phyloP scores from a whole-genome alignment of 2,329 filamentous ascomycete species.

The Penicillium sp. region DNA sequence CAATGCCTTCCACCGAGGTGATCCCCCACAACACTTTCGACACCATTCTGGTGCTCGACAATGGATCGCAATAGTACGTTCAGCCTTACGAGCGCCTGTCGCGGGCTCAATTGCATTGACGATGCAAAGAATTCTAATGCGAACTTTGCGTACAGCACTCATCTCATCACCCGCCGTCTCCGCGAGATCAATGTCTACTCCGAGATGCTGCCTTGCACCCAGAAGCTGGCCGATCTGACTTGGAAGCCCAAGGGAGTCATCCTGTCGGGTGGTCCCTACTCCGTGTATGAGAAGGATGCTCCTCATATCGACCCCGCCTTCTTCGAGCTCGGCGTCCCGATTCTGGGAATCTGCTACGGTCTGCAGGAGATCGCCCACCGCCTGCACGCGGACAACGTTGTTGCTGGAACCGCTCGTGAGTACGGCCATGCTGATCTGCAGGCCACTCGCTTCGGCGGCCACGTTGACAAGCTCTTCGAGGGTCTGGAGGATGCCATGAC shows the following conservation, averaged over 20 bases:
- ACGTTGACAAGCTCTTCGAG: constrained; percentile 76
- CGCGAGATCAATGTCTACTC: constrained; percentile 78
- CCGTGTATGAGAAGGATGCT: constrained; percentile 75
- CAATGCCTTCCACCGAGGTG: constrained; percentile 11
- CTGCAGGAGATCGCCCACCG: constrained; percentile 73
- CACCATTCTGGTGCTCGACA: constrained; percentile 69
- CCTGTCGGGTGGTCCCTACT: constrained; percentile 65
- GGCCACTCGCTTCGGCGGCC: constrained; percentile 55
- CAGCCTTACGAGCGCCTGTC: background rate
- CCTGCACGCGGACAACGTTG: constrained; percentile 63
- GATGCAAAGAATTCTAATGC: background rate
- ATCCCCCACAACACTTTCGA: constrained; percentile 46
- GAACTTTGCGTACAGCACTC: constrained; percentile 43
- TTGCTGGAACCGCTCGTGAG: constrained; percentile 65
- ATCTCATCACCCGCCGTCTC: constrained; percentile 72
- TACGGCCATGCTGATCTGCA: constrained; percentile 70
- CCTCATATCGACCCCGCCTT: constrained; percentile 79
- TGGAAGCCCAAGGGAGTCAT: constrained; percentile 85
- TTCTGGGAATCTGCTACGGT: constrained; percentile 61
- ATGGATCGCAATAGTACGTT: constrained; percentile 47
- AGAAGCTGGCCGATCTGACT: constrained; percentile 71
- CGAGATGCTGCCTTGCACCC: constrained; percentile 84
- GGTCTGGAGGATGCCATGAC: constrained; percentile 69
- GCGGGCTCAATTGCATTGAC: background rate
- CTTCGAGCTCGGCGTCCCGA: constrained; percentile 69